Evolutionary conservation across 371 early-diverging fungal genomes (phyloP).

Genomic region (Mucor ambiguus): DNA sequence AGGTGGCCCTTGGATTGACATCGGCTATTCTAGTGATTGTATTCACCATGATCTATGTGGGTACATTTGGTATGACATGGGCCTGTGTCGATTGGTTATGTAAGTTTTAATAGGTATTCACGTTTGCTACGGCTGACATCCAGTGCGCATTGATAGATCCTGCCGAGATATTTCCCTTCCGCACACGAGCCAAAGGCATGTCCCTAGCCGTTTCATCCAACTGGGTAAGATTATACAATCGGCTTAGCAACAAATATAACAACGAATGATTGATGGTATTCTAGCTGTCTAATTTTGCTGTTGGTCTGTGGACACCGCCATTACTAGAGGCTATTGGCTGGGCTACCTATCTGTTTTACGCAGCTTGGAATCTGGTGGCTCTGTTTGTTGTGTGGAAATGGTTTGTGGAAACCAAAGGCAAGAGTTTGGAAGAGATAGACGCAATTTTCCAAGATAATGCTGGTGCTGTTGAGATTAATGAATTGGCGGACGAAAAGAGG

Average conservation of each 20-base stretch:
- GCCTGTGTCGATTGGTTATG: slow-evolving; percentile 46
- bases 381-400: slow-evolving; percentile 33
- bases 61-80: slow-evolving; percentile 43
- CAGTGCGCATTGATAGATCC: slow-evolving; percentile 38
- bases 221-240: slow-evolving; percentile 43
- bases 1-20: slow-evolving; percentile 35
- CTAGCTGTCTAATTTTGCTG: slow-evolving; percentile 42
- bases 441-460: slow-evolving; percentile 42
- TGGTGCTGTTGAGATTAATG: not conserved
- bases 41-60: slow-evolving; percentile 38
- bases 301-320: slow-evolving; percentile 45
- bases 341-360: slow-evolving; percentile 54
- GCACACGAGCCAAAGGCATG: slow-evolving; percentile 45
- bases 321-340: slow-evolving; percentile 31
- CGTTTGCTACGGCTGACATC: not conserved
- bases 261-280: not conserved
- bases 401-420: slow-evolving; percentile 55
- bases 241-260: not conserved
- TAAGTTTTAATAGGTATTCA: slow-evolving; percentile 12
- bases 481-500: not conserved
- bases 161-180: slow-evolving; percentile 62
- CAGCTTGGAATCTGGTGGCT: slow-evolving; percentile 37
- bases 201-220: slow-evolving; percentile 59
- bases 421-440: slow-evolving; percentile 55
- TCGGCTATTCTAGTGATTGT: slow-evolving; percentile 42